These are phyloP conservation scores for Zymoseptoria tritici DNA, from an alignment of 2,329 filamentous ascomycete species.

Conservation along the genomic window DNA sequence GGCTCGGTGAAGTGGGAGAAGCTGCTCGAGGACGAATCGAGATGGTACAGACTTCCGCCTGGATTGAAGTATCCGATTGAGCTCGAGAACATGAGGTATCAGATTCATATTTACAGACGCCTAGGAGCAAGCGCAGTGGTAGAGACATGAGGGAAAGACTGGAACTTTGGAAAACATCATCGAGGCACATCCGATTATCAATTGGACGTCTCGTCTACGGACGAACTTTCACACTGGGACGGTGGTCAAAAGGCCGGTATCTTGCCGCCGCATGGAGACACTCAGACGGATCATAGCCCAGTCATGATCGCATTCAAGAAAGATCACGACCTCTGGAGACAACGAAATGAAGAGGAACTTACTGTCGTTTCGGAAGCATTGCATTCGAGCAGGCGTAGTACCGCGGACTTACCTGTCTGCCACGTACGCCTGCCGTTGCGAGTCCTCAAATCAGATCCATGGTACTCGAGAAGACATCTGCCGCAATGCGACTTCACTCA, in stretches of 20 bases:
- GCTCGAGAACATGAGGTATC: constrained; percentile 91
- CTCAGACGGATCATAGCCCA: no score
- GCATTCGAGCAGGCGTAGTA: background rate
- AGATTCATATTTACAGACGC: constrained; percentile 70
- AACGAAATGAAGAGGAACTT: background rate
- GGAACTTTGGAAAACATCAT: background rate
- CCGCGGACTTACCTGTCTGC: background rate
- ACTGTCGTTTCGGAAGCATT: background rate
- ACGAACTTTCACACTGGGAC: background rate
- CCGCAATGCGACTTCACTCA: background rate
- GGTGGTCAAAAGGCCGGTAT: no score
- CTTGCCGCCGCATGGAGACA: no score
- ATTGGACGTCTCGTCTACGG: background rate
- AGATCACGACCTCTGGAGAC: background rate
- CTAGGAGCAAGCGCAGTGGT: background rate
- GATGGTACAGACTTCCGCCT: constrained; percentile 70
- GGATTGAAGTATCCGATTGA: constrained; percentile 69
- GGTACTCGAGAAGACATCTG: background rate
- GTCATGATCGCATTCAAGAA: no score
- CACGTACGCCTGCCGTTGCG: background rate
- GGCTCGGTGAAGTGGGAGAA: constrained; percentile 57
- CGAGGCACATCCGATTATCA: background rate
- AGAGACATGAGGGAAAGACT: background rate
- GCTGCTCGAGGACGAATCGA: constrained; percentile 65
- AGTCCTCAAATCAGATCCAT: background rate